Base-by-base conservation (phyloP, 495 filamentous ascomycete species). In the Usnea hakonensis region DNA sequence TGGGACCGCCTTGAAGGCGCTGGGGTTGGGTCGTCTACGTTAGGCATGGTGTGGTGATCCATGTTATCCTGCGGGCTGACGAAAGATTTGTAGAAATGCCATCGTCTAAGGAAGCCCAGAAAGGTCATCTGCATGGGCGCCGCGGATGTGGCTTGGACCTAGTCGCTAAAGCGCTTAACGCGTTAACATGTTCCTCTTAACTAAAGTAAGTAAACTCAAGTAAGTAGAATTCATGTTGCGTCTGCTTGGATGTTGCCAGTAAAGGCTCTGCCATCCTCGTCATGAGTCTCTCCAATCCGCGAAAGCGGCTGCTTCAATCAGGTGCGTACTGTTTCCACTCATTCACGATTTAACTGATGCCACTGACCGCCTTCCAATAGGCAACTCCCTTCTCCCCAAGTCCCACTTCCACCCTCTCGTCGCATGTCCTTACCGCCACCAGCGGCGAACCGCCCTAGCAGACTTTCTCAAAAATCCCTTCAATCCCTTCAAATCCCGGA, bases 401-500 rank as follows among this genome's bases (percentile, higher is more conserved):
- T 60, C 32, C 30, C 46, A 50, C 23, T 60, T 50, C 55, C 58
- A 33, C 44, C 46, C 55, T 46, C 41, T 59, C 38, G 54, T 41
- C 37, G 43, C 67, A 41, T 67, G 57, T 48, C 69, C 61, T 17
- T 43, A 58, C 16, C 60, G 43, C 43, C 52, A 36, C 3, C 65
- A 35, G 43, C 57, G 56, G 36, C 48, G 48, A 19, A 52, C 26
- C 16, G 68, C 40, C 44, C 46, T 71, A 38, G 68, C 46, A 68
- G 71, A 48, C 44, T 72, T 32, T 9, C 48, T 52, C 14, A 52
- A 52, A n/a, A 52, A 52, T 14, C 48, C 37, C 38, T 71, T 63
- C 33, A 75, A 68, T 43, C 69, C 72, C 10, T 60, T 72, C 37
- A 68, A 65, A 21, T 32, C 19, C n/a, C 67, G 69, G 40, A 66